Base-by-base conservation (phyloP, 371 early-diverging fungal species). In the Mucor mucedo region DNA sequence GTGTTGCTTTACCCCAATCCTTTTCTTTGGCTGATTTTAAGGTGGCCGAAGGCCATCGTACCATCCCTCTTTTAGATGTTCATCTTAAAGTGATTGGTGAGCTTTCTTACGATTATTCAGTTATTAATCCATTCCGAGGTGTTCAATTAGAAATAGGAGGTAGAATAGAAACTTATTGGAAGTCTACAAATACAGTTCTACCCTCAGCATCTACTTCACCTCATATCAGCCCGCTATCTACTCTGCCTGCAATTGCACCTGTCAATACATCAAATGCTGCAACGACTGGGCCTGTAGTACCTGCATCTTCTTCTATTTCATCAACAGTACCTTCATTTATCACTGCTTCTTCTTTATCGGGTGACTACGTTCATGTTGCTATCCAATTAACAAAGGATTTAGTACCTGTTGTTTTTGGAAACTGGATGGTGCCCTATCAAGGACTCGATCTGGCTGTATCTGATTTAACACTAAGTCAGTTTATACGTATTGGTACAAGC, bases 151-250 rank as follows among this genome's bases (percentile, higher is more conserved):
- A 90, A 69, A 94, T 97, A 62, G 98, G 96, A 9, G 98, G 98
- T 27, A 86, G 90, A 28, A 88, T 96, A 38, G 95, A 95, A 68
- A 98, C 98, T 0, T 98, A 98, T 61, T 98, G 98, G 98, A 97
- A 96, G 77, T 91, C 96, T 3, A 93, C 94, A 1, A 89, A 89
- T 57, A 83, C 86, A 13, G 69, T 85, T 9, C 72, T 78, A 45
- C 79, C 77, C 35, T 5, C 40, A n/a, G 48, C 39, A 2, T 5
- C 63, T 39, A 42, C 54, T 48, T 63, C 70, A 38, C 54, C 71
- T n/a, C 65, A 14, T 21, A 44, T 39, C 7, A 27, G 61, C 16
- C 52, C 52, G 13, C 41, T 42, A 59, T 68, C 32, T 42, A 71
- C 27, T 41, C 35, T 35, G 4, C 65, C 33, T 54, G 59, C 35